Evolutionary conservation across 345 rosid species (phyloP).

Genomic region (Populus euphratica): DNA sequence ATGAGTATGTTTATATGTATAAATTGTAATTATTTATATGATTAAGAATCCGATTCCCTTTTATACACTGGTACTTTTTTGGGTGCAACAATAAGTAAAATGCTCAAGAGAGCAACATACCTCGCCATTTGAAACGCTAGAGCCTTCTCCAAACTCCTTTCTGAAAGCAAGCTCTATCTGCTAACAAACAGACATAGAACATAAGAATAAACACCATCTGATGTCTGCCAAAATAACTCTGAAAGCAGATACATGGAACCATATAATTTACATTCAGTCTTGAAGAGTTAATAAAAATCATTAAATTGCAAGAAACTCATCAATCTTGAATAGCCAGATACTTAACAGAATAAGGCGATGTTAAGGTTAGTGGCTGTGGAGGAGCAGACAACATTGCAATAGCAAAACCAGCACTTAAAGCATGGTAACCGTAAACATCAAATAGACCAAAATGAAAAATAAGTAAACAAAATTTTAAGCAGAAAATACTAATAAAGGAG

Average conservation of each 20-base stretch:
- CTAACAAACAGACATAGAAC: constrained; percentile 15
- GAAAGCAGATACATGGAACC: background rate
- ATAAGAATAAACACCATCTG: background rate
- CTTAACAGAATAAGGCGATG: background rate
- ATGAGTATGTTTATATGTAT: background rate
- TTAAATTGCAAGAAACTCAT: background rate
- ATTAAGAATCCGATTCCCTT: background rate
- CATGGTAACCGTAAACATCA: background rate
- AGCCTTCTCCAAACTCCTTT: constrained; percentile 51
- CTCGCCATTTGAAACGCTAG: constrained; percentile 48
- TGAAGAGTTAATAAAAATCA: background rate
- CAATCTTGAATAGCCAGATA: background rate
- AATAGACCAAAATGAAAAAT: background rate
- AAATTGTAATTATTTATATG: background rate
- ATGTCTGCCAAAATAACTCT: background rate
- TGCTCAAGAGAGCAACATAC: constrained; percentile 35
- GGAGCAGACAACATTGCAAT: background rate
- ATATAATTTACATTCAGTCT: background rate
- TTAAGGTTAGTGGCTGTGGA: background rate
- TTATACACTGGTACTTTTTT: background rate
- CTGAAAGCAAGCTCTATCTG: constrained; percentile 81
- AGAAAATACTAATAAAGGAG: background rate
- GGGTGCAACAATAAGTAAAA: background rate
- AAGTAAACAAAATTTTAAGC: background rate
- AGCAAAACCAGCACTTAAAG: background rate